phyloP scores from a whole-genome alignment of 352 stramenopile species.

The Globisporangium nunn region DNA sequence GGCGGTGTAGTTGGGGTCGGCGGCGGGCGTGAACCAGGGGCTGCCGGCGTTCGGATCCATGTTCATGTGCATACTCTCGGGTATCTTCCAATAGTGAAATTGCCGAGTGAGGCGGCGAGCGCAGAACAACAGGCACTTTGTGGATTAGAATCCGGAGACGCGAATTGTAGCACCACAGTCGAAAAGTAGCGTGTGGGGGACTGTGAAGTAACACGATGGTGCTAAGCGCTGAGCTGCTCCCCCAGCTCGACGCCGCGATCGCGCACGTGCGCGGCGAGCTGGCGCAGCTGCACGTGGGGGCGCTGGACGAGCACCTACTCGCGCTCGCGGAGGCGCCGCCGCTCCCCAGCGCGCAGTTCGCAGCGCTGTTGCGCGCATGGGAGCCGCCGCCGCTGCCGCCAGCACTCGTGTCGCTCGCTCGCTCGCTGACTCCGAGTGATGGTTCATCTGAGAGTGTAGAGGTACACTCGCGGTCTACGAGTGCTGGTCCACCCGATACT shows the following conservation, averaged over 20 bases:
- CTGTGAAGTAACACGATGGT: not conserved
- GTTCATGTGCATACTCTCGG: constrained; percentile 61
- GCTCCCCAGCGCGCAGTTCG: constrained; percentile 37
- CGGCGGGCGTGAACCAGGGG: constrained; percentile 58
- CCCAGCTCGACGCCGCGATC: constrained; percentile 52
- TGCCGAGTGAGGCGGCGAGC: not conserved
- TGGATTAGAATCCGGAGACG: not conserved
- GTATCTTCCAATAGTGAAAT: not conserved
- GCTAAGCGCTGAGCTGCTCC: constrained; percentile 16
- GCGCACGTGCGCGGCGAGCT: constrained; percentile 49
- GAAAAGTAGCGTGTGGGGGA: not conserved
- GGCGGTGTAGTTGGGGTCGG: constrained; percentile 30
- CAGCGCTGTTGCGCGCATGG: constrained; percentile 42
- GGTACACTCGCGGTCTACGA: constrained; percentile 13
- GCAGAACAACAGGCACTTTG: too few relatives aligned
- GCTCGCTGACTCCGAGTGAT: constrained; percentile 24
- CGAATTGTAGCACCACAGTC: not conserved
- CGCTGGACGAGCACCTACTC: constrained; percentile 27
- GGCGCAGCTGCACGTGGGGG: constrained; percentile 26
- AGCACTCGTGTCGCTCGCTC: constrained; percentile 35
- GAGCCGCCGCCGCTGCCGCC: constrained; percentile 22
- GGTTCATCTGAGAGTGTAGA: not conserved
- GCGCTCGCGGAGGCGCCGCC: constrained; percentile 29
- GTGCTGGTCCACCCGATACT: too few relatives aligned
- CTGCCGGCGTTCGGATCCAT: constrained; percentile 62